Evolutionary conservation across 495 filamentous ascomycete species (phyloP), one percentile per base, ranked within the genome.

Genomic region (Hypoxylon fragiforme): DNA sequence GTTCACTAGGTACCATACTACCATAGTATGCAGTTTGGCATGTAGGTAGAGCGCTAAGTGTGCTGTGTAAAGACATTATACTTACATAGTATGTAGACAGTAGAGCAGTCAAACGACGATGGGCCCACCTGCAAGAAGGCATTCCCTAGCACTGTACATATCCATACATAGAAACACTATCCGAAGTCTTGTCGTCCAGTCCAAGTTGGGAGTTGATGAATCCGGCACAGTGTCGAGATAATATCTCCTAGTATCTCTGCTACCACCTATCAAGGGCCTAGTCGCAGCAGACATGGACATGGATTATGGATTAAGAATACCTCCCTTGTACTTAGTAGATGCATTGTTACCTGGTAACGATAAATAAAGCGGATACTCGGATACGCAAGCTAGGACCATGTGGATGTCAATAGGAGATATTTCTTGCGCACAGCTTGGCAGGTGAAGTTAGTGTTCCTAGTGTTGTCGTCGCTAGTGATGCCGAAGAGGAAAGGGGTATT

Each of bases 81-180:
- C 38, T 24, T 54, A 34, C 37, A 51, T 56, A 56, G 21, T 32
- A 21, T 4, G 24, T 28, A 47, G 26, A 24, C n/a, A 40, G 14
- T 26, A 37, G 50, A n/a, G n/a, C n/a, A n/a, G n/a, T 55, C 51
- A 56, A 56, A 51, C 57, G 51, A 56, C 41, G 42, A 51, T 56
- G 57, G 57, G 51, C 15, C 43, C 46, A 61, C 48, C 46, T 60
- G 57, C 57, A 55, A 46, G 50, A 54, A 54, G 55, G 48, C 35
- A 43, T 51, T 54, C 45, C 47, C 39, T 43, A 36, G 20, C 41
- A 50, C 26, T 21, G 22, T 34, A 16, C 24, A 44, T n/a, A 19
- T 45, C 7, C 30, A 20, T 36, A 9, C 3, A 37, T 4, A 28
- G 24, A 28, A 28, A 4, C 24, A 28, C 9, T 50, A 34, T 6